Conservation (phyloP, 768 basidiomycete species). For the Calocera cornea region DNA sequence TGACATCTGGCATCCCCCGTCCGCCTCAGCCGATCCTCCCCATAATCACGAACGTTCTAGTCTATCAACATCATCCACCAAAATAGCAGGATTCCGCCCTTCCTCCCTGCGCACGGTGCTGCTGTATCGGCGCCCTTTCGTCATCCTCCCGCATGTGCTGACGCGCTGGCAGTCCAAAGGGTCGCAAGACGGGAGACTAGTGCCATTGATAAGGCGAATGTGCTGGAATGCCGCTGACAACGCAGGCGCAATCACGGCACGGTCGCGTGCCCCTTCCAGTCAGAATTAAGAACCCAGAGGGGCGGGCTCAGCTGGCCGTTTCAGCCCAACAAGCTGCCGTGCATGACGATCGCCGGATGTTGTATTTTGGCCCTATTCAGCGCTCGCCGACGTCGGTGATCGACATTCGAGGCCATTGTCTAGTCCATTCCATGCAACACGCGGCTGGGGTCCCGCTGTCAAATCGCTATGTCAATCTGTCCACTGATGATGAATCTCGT, state of each 20-base stretch:
- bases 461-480: constrained; percentile 2
- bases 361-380: neutral
- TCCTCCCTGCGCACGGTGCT: neutral
- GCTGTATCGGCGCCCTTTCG: neutral
- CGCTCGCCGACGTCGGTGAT: neutral
- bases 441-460: neutral
- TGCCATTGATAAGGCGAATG: neutral
- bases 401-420: constrained; percentile 3
- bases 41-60: constrained; percentile 6
- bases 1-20: constrained; percentile 9
- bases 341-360: neutral
- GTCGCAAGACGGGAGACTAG: neutral
- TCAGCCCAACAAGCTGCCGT: neutral
- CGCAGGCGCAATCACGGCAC: neutral
- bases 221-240: constrained; percentile 3
- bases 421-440: constrained; percentile 1
- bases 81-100: neutral
- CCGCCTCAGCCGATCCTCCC: neutral
- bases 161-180: neutral
- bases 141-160: neutral
- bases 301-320: neutral
- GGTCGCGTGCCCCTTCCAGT: neutral
- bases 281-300: neutral
- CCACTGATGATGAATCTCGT: neutral
- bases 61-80: neutral